Evolutionary conservation across 495 filamentous ascomycete genomes (phyloP), one percentile per base, ranked within the genome.

Genomic region (Pseudevernia furfuracea): DNA sequence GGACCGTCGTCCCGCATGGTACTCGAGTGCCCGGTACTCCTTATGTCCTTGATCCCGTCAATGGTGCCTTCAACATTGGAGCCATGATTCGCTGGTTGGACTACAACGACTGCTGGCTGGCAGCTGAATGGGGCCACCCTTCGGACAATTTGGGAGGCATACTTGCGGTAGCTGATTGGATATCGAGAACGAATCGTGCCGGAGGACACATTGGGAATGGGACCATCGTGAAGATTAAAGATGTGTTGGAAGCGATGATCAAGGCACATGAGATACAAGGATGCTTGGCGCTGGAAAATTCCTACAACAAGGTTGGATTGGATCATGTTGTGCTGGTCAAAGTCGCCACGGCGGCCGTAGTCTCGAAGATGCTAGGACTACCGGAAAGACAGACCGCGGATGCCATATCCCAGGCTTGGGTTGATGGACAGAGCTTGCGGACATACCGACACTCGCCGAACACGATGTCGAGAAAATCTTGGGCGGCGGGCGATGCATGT

Each of bases 61-160:
- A 92, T 66, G 94, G 89, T 49, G 94, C 94, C 62, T 98, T 98
- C 84, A 97, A 98, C 82, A 97, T 98, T 65, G 94, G 94, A 64
- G 87, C 95, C 67, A 95, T 94, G 86, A 96, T 98, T 77, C 84
- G 94, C 69, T 98, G 94, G 94, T 85, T 98, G 61, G 94, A 98
- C 77, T 98, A 97, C 85, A 98, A 98, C 74, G 94, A 98, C 82
- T 97, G 94, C 84, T 98, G 94, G 95, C 81, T 98, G 63, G 94
- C 94, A 21, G 94, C 94, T 62, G 94, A 98, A 79, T 98, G 94
- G 94, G 94, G 94, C 55, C 94, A 98, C 72, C 94, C 93, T 55
- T 96, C 91, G 4, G 93, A 97, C 80, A 97, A 97, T 80, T 78
- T 97, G 62, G 93, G 93, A 61, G 93, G 91, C 74, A 97, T 97